These are phyloP conservation scores for Chytriomyces sp. DNA, from an alignment of 192 early-diverging fungal species.

Conservation along the genomic window DNA sequence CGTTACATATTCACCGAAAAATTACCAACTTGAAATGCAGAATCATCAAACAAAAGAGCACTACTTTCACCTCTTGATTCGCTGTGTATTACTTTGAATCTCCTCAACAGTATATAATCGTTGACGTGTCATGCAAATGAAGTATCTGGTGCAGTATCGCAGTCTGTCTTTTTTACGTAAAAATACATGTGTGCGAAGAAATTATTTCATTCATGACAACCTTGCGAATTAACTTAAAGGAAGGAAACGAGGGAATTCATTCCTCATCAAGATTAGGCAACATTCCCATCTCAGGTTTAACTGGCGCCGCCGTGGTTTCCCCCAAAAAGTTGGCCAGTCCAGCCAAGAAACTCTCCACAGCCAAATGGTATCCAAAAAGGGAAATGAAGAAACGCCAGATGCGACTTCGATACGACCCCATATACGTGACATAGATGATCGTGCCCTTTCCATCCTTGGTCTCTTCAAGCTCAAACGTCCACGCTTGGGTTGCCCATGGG, in stretches of 20 bases:
- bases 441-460: conserved; percentile 6
- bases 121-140: too few relatives aligned
- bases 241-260: not conserved
- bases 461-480: conserved; percentile 21
- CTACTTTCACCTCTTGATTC: too few relatives aligned
- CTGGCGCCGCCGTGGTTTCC: not conserved
- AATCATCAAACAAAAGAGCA: too few relatives aligned
- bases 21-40: too few relatives aligned
- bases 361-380: conserved; percentile 3
- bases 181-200: not conserved
- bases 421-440: conserved; percentile 14
- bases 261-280: not conserved
- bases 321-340: conserved; percentile 12
- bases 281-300: conserved; percentile 12
- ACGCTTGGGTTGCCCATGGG: conserved; percentile 10
- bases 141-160: too few relatives aligned
- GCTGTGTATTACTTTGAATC: too few relatives aligned
- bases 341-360: conserved; percentile 3
- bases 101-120: too few relatives aligned
- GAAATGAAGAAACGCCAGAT: not conserved
- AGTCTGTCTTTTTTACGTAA: not conserved
- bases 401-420: not conserved
- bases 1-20: too few relatives aligned
- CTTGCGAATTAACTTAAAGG: not conserved
- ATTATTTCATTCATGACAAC: not conserved